These are phyloP conservation scores for Globisporangium irregulare DNA, from an alignment of 352 stramenopile species.

Conservation along the genomic window DNA sequence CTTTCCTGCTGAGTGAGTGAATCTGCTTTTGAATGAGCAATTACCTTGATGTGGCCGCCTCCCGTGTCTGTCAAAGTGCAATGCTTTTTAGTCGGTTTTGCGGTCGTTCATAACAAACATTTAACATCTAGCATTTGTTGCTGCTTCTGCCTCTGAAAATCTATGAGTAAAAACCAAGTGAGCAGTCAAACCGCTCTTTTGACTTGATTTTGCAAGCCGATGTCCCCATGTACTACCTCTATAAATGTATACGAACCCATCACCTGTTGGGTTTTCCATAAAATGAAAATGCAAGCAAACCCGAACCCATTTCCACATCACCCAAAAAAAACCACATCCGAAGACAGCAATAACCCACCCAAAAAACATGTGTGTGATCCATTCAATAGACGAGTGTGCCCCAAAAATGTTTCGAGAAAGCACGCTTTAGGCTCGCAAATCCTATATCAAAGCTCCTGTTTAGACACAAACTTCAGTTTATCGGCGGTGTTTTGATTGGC, in stretches of 20 bases:
- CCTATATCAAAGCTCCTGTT: too few species aligned
- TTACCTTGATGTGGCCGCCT: neutral
- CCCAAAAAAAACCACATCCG: too few species aligned
- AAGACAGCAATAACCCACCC: too few species aligned
- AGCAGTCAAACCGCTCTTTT: neutral
- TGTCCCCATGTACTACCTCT: neutral
- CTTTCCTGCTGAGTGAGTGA: neutral
- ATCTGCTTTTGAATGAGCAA: neutral
- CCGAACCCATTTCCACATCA: neutral
- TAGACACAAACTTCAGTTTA: neutral
- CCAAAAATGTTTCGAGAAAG: too few species aligned
- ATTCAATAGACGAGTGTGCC: too few species aligned
- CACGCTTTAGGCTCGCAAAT: too few species aligned
- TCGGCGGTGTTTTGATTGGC: conserved; percentile 13
- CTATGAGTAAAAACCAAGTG: neutral
- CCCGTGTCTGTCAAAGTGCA: neutral
- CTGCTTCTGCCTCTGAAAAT: neutral
- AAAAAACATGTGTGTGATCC: too few species aligned
- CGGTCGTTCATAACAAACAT: neutral
- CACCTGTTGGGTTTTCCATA: neutral
- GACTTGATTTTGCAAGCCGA: neutral
- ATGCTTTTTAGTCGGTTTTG: neutral
- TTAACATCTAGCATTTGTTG: neutral
- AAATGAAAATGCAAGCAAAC: neutral
- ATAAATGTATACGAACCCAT: neutral